Conservation (phyloP, 1,284 basidiomycete genomes). For the Prillingera fragicola region DNA sequence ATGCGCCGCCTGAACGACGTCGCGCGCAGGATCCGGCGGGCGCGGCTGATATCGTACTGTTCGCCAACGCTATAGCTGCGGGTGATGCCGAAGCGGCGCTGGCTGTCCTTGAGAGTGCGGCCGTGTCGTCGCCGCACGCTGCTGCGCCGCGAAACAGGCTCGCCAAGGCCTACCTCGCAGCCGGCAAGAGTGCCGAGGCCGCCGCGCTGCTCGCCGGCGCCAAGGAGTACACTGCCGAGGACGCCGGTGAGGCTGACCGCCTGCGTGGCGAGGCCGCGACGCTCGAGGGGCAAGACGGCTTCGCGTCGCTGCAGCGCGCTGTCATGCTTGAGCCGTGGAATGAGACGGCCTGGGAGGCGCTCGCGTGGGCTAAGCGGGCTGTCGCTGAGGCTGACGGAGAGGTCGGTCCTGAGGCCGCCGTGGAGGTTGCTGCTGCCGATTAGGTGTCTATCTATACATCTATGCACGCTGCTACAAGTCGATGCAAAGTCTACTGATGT, state of each 20-base stretch:
- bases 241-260: constrained; percentile 25
- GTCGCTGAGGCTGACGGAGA: constrained; percentile 19
- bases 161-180: constrained; percentile 22
- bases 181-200: constrained; percentile 29
- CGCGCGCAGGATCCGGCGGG: constrained; percentile 28
- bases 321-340: constrained; percentile 65
- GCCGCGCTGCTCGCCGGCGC: constrained; percentile 25
- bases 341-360: constrained; percentile 53
- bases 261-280: constrained; percentile 30
- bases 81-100: constrained; percentile 16
- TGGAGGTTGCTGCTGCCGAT: no score
- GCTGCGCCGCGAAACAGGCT: constrained; percentile 17
- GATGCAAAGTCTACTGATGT: no score
- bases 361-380: constrained; percentile 33
- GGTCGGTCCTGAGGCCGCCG: no score
- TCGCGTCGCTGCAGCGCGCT: constrained; percentile 57
- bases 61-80: constrained; percentile 21
- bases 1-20: constrained; percentile 17
- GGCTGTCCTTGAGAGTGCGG: constrained; percentile 15
- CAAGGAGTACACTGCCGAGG: constrained; percentile 9
- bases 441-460: no score
- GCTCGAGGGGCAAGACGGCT: constrained; percentile 27
- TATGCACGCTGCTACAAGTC: no score
- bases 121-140: constrained; percentile 2
- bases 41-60: constrained; percentile 30